Evolutionary conservation across 2,329 filamentous ascomycete species (phyloP), one percentile per base, ranked within the genome.

Genomic region (Calycina marina): DNA sequence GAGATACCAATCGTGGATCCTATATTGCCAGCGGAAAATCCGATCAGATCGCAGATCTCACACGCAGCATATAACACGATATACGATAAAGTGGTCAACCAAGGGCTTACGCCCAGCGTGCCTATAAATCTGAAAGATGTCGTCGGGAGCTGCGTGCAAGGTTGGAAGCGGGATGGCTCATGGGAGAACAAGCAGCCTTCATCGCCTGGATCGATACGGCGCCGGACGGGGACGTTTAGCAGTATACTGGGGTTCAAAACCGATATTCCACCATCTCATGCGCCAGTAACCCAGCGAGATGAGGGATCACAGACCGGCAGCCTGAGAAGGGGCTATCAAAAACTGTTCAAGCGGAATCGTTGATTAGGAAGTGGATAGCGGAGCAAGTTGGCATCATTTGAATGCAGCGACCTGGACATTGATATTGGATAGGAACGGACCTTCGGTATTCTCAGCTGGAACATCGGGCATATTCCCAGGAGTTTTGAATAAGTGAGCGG

Each of bases 141-240:
- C 60, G 72, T 82, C 14, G 69, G 73, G 6, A 73, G 82, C 9
- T 80, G 88, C 42, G 85, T 96, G 1, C 67, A 78, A 16, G 88
- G 88, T 26, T 94, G 88, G 88, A 93, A 92, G 55, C 69, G 82
- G 25, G 83, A 90, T 47, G 86, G 85, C 11, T 83, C 93, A 55
- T 96, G 88, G 88, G 86, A 88, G 4, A 83, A 81, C 1, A 72
- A 70, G 43, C 54, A 64, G 28, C 45, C 62, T 28, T 61, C 69
- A 12, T 35, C 38, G 3, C 14, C 16, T 17, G 29, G 25, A 2
- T 44, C 43, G 31, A 46, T 40, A 34, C 46, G 44, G 22, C 20
- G 34, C 5, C 36, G 48, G 22, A n/a, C 20, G 8, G 8, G 8
- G 8, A 22, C 20, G 20, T 22, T 22, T 22, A 22, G 20, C 20